Evolutionary conservation across 176 grass and related monocot species (phyloP).

Genomic region (Oryza meyeriana): DNA sequence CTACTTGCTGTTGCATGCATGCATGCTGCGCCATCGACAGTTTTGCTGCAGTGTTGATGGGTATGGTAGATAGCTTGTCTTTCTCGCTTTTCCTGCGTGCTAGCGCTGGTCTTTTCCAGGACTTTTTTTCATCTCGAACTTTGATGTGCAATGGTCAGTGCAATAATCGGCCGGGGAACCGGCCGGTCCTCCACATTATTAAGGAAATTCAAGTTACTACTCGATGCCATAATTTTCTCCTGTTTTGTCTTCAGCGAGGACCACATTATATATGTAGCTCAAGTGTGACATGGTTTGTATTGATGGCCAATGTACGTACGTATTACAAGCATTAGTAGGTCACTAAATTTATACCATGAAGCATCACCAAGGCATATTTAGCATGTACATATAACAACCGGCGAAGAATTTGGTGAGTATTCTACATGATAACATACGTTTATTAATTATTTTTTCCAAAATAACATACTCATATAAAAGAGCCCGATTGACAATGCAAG

Average conservation of each 20-base stretch:
- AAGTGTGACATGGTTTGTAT: not conserved
- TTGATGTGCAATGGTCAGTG: not conserved
- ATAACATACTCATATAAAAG: too few species aligned
- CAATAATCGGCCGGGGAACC: not conserved
- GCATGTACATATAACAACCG: too few species aligned
- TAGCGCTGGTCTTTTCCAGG: not conserved
- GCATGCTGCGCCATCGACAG: not conserved
- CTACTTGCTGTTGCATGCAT: slow-evolving; percentile 15
- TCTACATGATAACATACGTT: too few species aligned
- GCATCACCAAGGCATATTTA: too few species aligned
- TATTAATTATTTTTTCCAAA: too few species aligned
- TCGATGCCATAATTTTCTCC: not conserved
- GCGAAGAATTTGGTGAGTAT: too few species aligned
- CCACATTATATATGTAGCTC: not conserved
- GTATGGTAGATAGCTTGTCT: slow-evolving; percentile 16
- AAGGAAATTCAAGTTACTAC: not conserved
- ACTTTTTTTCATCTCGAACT: slow-evolving; percentile 13
- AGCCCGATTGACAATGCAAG: too few species aligned
- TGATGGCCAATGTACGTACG: not conserved
- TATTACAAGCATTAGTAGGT: too few species aligned
- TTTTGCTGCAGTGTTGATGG: not conserved
- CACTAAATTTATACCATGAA: too few species aligned
- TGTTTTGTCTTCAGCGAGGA: not conserved
- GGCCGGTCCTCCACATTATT: not conserved
- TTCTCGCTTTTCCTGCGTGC: slow-evolving; percentile 28